Conservation (phyloP, 2,329 filamentous ascomycete species). For the Monilinia fructicola region DNA sequence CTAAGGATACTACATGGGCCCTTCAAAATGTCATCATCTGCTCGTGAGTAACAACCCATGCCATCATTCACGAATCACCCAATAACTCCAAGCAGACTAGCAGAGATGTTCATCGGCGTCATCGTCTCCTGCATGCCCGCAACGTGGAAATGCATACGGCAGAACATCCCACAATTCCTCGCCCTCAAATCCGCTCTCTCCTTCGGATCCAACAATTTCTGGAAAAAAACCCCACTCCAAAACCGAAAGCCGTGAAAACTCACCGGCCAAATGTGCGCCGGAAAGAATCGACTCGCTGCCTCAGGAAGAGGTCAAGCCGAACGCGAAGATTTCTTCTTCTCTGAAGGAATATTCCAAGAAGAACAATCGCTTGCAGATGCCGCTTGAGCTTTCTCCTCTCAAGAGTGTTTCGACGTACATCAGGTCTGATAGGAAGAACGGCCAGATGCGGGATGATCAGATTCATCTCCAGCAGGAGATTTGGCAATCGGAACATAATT, state of each 20-base stretch:
- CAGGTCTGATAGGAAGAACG: not conserved
- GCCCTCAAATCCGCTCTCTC: not conserved
- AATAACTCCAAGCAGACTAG: not conserved
- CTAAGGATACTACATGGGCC: not conserved
- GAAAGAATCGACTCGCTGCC: not conserved
- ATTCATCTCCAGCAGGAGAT: not conserved
- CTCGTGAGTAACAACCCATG: not conserved
- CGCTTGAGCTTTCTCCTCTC: not conserved
- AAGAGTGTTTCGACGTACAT: not conserved
- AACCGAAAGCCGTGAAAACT: not conserved
- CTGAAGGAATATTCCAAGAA: not conserved
- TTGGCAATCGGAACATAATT: not conserved
- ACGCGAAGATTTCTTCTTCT: not conserved
- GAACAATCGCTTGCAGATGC: not conserved
- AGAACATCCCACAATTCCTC: not conserved
- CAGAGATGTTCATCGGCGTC: not conserved
- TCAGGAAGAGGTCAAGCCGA: not conserved
- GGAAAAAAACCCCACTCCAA: not conserved
- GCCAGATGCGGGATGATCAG: not conserved
- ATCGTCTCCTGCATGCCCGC: slow-evolving; percentile 3
- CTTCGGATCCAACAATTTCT: not conserved
- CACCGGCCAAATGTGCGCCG: not conserved
- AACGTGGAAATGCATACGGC: not conserved
- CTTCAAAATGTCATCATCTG: not conserved
- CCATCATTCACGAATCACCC: not conserved